phyloP scores from a whole-genome alignment of 108 stramenopile species.

The Discostella stelligeroides region DNA sequence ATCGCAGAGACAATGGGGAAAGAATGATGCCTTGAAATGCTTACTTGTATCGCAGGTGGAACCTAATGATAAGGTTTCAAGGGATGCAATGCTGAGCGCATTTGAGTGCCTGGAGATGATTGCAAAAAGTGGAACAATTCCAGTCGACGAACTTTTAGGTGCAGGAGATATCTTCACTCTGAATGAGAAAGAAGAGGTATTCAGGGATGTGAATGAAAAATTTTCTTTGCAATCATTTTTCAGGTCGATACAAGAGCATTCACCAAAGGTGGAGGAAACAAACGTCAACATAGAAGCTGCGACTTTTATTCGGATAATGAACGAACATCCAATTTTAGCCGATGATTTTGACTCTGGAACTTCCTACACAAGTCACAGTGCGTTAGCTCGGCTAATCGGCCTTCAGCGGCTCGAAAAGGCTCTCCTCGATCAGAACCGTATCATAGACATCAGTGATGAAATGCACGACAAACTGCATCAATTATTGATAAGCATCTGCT shows the following conservation, averaged over 20 bases:
- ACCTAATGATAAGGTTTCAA: slow-evolving; percentile 18
- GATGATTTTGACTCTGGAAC: slow-evolving; percentile 9
- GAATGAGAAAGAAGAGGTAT: slow-evolving; percentile 9
- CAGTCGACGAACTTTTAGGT: slow-evolving; percentile 47
- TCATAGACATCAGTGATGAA: not conserved
- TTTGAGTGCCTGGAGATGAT: slow-evolving; percentile 46
- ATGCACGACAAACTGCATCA: slow-evolving; percentile 5
- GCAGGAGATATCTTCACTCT: slow-evolving; percentile 35
- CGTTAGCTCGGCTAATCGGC: slow-evolving; percentile 40
- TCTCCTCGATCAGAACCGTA: not conserved
- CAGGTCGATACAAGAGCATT: slow-evolving; percentile 12
- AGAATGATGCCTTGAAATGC: slow-evolving; percentile 15
- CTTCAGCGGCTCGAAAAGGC: slow-evolving; percentile 40
- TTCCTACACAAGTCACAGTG: slow-evolving; percentile 14
- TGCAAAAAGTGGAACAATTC: slow-evolving; percentile 35
- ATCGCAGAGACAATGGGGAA: not conserved
- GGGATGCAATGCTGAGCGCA: slow-evolving; percentile 36
- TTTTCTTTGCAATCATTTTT: slow-evolving; percentile 36
- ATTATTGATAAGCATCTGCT: slow-evolving; percentile 27
- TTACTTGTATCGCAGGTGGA: slow-evolving; percentile 32
- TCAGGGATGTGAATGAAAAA: slow-evolving; percentile 28
- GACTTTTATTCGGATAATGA: slow-evolving; percentile 40
- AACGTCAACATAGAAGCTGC: slow-evolving; percentile 19
- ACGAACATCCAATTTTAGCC: slow-evolving; percentile 40
- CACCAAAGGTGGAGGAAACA: not conserved